Conservation (phyloP, 495 filamentous ascomycete species). For the Talaromyces ruber region DNA sequence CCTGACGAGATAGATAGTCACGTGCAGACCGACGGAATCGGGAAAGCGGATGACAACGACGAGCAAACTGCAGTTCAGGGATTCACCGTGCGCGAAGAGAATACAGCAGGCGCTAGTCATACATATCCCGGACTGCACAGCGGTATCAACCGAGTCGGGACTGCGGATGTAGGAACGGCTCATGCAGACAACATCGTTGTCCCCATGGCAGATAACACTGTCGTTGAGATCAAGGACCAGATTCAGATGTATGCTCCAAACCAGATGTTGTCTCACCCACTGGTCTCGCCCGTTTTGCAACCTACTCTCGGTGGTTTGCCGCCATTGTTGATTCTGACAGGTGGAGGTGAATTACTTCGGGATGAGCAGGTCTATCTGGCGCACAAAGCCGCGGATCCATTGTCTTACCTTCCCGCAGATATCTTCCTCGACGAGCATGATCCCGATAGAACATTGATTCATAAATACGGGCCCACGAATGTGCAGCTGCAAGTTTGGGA, state of each 20-base stretch:
- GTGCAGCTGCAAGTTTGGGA: constrained; percentile 98
- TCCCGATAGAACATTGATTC: constrained; percentile 41
- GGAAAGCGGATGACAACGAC: constrained; percentile 10
- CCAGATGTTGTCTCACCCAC: constrained; percentile 71
- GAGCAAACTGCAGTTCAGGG: constrained; percentile 30
- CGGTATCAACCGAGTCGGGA: constrained; percentile 12
- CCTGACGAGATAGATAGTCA: constrained; percentile 15
- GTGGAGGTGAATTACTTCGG: constrained; percentile 78
- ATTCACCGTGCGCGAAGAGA: constrained; percentile 26
- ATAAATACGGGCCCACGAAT: constrained; percentile 69
- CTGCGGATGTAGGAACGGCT: constrained; percentile 11
- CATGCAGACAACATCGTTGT: constrained; percentile 42
- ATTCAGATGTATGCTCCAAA: constrained; percentile 95
- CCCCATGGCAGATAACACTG: constrained; percentile 59
- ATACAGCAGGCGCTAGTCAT: constrained; percentile 11
- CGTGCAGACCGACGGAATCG: constrained; percentile 8
- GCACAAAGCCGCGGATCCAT: constrained; percentile 83
- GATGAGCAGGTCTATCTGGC: constrained; percentile 95
- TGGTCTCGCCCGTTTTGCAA: constrained; percentile 83
- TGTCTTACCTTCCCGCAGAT: constrained; percentile 61
- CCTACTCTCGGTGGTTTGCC: constrained; percentile 82
- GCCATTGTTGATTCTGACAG: constrained; percentile 75
- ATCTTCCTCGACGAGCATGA: constrained; percentile 56
- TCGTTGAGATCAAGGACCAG: constrained; percentile 74
- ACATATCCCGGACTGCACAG: constrained; percentile 30